A percentile compares a stretch with the other conserved stretches of the same genome.
phyloP scores from a whole-genome alignment of 768 basidiomycete genomes.

The Candolleomyces efflorescens region DNA sequence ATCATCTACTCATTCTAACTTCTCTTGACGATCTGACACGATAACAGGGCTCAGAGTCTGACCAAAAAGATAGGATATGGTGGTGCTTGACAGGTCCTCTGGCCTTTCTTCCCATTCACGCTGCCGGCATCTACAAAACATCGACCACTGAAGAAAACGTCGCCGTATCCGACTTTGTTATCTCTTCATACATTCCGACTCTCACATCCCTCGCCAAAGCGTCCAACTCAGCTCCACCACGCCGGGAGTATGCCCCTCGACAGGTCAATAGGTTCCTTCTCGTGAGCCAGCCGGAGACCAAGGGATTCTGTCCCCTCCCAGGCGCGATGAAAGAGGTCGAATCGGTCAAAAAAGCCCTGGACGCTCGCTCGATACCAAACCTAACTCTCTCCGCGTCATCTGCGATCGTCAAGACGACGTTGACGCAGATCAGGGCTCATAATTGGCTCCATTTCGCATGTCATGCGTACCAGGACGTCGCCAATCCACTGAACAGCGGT shows the following conservation, averaged over 20 bases:
- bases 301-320: constrained; percentile 7
- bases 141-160: neutral
- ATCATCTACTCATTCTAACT: too few species aligned
- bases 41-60: too few species aligned
- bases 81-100: constrained; percentile 6
- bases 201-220: neutral
- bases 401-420: constrained; percentile 12
- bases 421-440: constrained; percentile 7
- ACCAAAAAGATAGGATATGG: neutral
- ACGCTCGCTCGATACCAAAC: neutral
- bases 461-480: constrained; percentile 24
- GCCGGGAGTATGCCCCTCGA: too few species aligned
- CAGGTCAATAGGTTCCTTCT: neutral
- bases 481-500: constrained; percentile 19
- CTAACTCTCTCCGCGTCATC: neutral
- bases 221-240: too few species aligned
- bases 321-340: constrained; percentile 5
- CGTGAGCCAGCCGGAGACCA: constrained; percentile 10
- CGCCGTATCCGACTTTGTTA: neutral
- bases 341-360: neutral
- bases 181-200: constrained; percentile 8
- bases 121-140: constrained; percentile 1
- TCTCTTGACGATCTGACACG: too few species aligned
- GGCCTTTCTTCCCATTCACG: constrained; percentile 4
- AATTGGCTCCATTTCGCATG: constrained; percentile 30